These are phyloP conservation scores for Chenopodium album DNA, from an alignment of 148 eudicot genomes.

Conservation along the genomic window DNA sequence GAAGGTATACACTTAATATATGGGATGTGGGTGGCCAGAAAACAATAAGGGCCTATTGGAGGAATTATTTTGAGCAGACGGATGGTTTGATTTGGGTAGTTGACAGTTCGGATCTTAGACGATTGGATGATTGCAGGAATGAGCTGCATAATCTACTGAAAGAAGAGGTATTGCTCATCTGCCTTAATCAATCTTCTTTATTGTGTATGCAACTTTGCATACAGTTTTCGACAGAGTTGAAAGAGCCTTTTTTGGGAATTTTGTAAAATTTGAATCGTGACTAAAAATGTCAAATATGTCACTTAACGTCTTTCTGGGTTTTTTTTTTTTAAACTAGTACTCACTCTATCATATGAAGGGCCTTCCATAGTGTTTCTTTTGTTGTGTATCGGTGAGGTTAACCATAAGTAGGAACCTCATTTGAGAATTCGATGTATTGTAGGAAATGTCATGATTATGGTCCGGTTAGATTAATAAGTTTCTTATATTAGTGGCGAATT, in stretches of 20 bases:
- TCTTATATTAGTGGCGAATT: too few species aligned
- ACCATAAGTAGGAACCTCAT: too few species aligned
- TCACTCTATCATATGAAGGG: not conserved
- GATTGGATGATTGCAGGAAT: slow-evolving; percentile 81
- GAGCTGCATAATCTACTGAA: slow-evolving; percentile 86
- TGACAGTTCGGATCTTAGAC: slow-evolving; percentile 93
- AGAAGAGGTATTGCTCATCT: slow-evolving; percentile 65
- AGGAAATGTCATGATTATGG: too few species aligned
- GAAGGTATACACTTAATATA: slow-evolving; percentile 87
- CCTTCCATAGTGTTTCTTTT: not conserved
- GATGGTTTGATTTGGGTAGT: slow-evolving; percentile 99
- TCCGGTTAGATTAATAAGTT: too few species aligned
- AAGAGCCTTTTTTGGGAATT: not conserved
- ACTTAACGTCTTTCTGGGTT: not conserved
- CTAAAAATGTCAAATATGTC: too few species aligned
- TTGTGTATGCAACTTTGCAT: not conserved
- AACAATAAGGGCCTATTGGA: slow-evolving; percentile 96
- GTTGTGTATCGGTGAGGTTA: not conserved
- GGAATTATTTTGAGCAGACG: slow-evolving; percentile 99
- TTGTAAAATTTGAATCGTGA: too few species aligned
- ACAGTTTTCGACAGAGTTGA: not conserved
- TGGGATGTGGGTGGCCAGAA: slow-evolving; percentile 99
- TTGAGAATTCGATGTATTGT: too few species aligned
- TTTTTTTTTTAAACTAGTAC: not conserved
- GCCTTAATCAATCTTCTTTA: too few species aligned